Base-by-base conservation (phyloP, 2,329 filamentous ascomycete genomes). In the Pseudogymnoascus pannorum region DNA sequence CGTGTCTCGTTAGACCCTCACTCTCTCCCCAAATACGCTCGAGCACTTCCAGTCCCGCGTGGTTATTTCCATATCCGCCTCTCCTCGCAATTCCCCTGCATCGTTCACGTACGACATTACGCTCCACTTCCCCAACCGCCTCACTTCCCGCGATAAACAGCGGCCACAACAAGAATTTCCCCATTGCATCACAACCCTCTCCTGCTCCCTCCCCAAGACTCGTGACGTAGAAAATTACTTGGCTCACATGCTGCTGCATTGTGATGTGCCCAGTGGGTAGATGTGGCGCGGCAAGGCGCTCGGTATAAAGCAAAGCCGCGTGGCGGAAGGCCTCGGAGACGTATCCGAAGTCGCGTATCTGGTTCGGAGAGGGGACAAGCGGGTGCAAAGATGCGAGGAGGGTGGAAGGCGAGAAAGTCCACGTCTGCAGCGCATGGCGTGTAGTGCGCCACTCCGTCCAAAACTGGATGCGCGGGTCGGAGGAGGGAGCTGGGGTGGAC, bases 51-150 rank as follows among this genome's bases (percentile, higher is more conserved):
- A 97, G 80, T 6, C 89, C 91, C 5, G 89, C 88, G 40, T 95
- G 81, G 72, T 96, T 97, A 75, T 96, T 97, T 79, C 92, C 90
- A 75, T 97, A 97, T 1, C 92, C 92, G 60, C 89, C 93, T 66
- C 93, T 88, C 29, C 86, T 84, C 79, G 93, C 92, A 66, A 97
- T 93, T 70, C 93, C 91, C 48, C 87, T 81, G 75, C 91, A 96
- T 68, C 92, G 87, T 66, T 85, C 81, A 60, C 92, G 85, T 59
- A 97, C 88, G 62, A 92, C 84, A 62, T 84, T 83, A 65, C 92
- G 88, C 70, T 96, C 89, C 58, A 86, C 78, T 69, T 89, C 85
- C 66, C 91, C 88, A 65, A 94, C 87, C 69, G 91, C 96, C 76
- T 97, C 93, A 20, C 90, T 92, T 18, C 92, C 92, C 1, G 88